Percentiles rank a stretch among this genome's conserved stretches.
Evolutionary conservation across 768 basidiomycete genomes (phyloP).

Genomic region (Panellus pusillus): DNA sequence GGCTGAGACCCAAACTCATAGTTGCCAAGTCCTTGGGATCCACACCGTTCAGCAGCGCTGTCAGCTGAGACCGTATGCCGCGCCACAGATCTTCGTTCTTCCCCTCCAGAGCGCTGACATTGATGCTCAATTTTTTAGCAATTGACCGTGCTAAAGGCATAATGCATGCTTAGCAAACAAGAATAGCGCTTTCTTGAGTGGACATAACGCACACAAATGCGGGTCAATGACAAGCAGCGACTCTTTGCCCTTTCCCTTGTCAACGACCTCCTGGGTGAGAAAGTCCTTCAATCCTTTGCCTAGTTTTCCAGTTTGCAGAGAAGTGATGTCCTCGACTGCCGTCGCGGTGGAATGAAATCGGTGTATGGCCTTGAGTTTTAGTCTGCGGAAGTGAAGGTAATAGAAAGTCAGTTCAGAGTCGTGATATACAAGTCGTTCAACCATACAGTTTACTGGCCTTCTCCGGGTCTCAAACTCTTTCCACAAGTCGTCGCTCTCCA

Average conservation of each 20-base stretch:
- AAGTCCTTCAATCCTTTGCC: slow-evolving; percentile 94
- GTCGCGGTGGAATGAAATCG: slow-evolving; percentile 95
- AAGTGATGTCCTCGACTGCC: slow-evolving; percentile 95
- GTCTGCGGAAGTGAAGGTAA: slow-evolving; percentile 43
- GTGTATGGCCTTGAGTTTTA: slow-evolving; percentile 94
- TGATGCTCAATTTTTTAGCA: slow-evolving; percentile 91
- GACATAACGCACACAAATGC: slow-evolving; percentile 68
- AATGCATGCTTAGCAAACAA: background rate
- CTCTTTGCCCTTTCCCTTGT: slow-evolving; percentile 91
- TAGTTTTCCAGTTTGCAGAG: slow-evolving; percentile 89
- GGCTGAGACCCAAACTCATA: slow-evolving; percentile 96
- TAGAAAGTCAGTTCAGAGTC: slow-evolving; percentile 1
- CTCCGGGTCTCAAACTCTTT: slow-evolving; percentile 91
- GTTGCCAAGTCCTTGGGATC: slow-evolving; percentile 94
- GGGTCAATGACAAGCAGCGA: slow-evolving; percentile 83
- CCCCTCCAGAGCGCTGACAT: slow-evolving; percentile 65
- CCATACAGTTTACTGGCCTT: slow-evolving; percentile 89
- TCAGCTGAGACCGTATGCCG: slow-evolving; percentile 89
- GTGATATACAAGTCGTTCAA: background rate
- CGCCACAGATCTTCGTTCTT: slow-evolving; percentile 84
- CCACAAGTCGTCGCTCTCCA: slow-evolving; percentile 83
- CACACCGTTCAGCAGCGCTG: slow-evolving; percentile 83
- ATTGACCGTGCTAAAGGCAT: slow-evolving; percentile 69
- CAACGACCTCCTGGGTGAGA: slow-evolving; percentile 79
- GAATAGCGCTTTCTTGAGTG: background rate